phyloP scores from a whole-genome alignment of 169 alveolate species.

The Cryptosporidium bovis region DNA sequence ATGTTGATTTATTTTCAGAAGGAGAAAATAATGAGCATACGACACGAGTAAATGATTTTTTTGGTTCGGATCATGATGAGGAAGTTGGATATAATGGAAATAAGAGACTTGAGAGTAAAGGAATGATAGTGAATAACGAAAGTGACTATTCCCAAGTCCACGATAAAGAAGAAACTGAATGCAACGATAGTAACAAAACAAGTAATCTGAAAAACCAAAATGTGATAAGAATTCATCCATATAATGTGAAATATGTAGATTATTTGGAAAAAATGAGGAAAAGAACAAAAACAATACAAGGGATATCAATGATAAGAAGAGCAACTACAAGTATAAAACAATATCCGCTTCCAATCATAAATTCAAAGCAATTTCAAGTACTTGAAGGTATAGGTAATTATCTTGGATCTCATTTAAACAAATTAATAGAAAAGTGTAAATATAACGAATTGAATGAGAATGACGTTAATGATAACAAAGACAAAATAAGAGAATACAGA shows the following conservation, averaged over 20 bases:
- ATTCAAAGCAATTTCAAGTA: slow-evolving; percentile 32
- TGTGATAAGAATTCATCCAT: slow-evolving; percentile 37
- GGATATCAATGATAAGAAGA: slow-evolving; percentile 51
- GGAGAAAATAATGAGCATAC: too few relatives aligned
- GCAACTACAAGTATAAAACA: slow-evolving; percentile 56
- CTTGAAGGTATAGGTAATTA: slow-evolving; percentile 72
- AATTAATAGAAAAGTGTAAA: background rate
- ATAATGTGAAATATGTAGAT: slow-evolving; percentile 34
- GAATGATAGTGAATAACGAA: too few relatives aligned
- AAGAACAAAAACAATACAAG: slow-evolving; percentile 52
- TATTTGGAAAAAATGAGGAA: slow-evolving; percentile 34
- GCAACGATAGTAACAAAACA: too few relatives aligned
- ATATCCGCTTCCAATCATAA: slow-evolving; percentile 50
- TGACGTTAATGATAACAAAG: slow-evolving; percentile 1
- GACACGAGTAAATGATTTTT: too few relatives aligned
- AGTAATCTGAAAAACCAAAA: background rate
- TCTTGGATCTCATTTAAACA: slow-evolving; percentile 33
- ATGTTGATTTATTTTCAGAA: too few relatives aligned
- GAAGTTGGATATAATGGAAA: too few relatives aligned
- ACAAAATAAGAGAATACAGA: slow-evolving; percentile 18
- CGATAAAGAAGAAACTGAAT: too few relatives aligned
- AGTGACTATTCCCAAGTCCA: too few relatives aligned
- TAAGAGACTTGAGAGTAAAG: too few relatives aligned
- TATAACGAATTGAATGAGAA: background rate
- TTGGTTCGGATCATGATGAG: too few relatives aligned